These are phyloP conservation scores for Rhizopogon sp. DNA, from an alignment of 768 basidiomycete genomes.

Conservation along the genomic window DNA sequence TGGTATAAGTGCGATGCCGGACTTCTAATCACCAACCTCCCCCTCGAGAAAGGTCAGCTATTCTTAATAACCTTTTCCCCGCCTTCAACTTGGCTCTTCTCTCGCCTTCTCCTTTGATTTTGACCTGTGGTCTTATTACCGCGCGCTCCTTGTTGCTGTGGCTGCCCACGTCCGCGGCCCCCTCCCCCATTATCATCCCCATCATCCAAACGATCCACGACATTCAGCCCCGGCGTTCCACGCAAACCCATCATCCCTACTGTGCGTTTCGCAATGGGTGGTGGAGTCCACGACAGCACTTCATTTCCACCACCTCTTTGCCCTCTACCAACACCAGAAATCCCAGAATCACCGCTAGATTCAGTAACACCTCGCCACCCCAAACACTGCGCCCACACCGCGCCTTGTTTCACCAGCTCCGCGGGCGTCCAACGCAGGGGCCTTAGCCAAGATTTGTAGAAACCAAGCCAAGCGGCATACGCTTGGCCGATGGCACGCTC, in stretches of 20 bases:
- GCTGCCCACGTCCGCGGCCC: neutral
- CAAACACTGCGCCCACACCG: neutral
- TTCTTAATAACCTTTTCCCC: neutral
- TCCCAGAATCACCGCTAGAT: neutral
- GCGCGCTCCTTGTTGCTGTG: neutral
- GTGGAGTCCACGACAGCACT: slow-evolving; percentile 9
- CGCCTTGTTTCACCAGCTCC: slow-evolving; percentile 35
- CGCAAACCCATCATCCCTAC: slow-evolving; percentile 47
- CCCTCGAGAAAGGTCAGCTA: neutral
- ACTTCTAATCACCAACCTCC: neutral
- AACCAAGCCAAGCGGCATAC: slow-evolving; percentile 54
- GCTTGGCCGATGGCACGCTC: slow-evolving; percentile 41
- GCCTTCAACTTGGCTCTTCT: neutral
- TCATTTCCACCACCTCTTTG: neutral
- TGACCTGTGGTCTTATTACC: neutral
- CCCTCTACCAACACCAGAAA: neutral
- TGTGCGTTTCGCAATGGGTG: slow-evolving; percentile 34
- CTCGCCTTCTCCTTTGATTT: neutral
- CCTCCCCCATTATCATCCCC: neutral
- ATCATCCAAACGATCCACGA: neutral
- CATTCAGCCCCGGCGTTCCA: slow-evolving; percentile 18
- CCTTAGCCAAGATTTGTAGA: slow-evolving; percentile 41
- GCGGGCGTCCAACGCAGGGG: slow-evolving; percentile 33
- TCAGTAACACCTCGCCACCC: neutral
- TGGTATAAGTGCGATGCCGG: neutral